Evolutionary conservation across 371 early-diverging fungal genomes (phyloP).

Genomic region (Apophysomyces trapeziformis): DNA sequence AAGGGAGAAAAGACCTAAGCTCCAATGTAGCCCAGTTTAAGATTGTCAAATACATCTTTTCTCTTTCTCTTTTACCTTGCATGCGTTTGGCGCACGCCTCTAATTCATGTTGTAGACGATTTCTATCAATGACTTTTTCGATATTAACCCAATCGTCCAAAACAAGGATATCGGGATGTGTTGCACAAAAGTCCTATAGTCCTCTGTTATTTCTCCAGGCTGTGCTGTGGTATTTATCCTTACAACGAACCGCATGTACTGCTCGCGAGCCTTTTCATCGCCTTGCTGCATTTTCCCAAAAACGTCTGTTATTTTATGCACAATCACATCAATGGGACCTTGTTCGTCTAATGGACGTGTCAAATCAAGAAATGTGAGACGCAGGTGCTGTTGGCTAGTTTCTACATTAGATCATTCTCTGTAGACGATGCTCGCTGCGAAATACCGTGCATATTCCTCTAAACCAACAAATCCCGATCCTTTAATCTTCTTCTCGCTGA

Average conservation of each 20-base stretch:
- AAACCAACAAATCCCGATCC: constrained; percentile 47
- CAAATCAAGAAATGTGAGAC: constrained; percentile 46
- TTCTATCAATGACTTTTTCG: constrained; percentile 41
- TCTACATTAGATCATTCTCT: too few species aligned
- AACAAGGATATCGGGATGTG: constrained; percentile 36
- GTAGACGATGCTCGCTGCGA: background rate
- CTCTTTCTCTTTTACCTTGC: background rate
- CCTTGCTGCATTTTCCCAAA: constrained; percentile 40
- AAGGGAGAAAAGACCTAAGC: constrained; percentile 27
- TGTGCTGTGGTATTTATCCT: background rate
- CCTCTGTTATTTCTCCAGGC: background rate
- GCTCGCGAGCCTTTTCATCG: constrained; percentile 27
- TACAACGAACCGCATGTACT: constrained; percentile 43
- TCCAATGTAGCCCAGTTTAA: too few species aligned
- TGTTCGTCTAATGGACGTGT: constrained; percentile 37
- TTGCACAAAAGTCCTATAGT: constrained; percentile 31
- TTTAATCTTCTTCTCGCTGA: constrained; percentile 42
- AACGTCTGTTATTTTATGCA: constrained; percentile 55
- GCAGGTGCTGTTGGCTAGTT: constrained; percentile 36
- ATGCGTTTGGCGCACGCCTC: constrained; percentile 14
- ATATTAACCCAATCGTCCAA: constrained; percentile 48
- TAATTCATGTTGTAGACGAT: constrained; percentile 28
- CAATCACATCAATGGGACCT: constrained; percentile 44
- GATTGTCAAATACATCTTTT: too few species aligned
- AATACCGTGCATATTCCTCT: constrained; percentile 46